Conservation (phyloP, 129 eudicot species). For the Helichrysum umbraculigerum region DNA sequence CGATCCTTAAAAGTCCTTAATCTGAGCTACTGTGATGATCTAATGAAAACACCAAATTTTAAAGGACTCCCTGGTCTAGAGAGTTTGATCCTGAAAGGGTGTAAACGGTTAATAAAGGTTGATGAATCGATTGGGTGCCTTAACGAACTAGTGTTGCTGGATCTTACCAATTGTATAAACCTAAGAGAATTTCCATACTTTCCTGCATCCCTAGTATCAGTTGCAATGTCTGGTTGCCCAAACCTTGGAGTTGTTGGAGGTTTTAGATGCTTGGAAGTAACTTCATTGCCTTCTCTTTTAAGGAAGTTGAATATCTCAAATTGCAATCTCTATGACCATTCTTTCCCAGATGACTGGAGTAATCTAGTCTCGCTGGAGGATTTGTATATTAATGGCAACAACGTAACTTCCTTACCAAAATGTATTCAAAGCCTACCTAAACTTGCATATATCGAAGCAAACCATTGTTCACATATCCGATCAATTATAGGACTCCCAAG, state of each 20-base stretch:
- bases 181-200: constrained; percentile 5
- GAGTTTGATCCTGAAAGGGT: background rate
- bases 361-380: background rate
- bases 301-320: background rate
- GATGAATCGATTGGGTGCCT: constrained; percentile 1
- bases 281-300: background rate
- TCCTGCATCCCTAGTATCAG: constrained; percentile 10
- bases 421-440: constrained; percentile 22
- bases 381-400: background rate
- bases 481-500: constrained; percentile 2
- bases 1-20: constrained; percentile 15
- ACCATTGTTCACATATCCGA: background rate
- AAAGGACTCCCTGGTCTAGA: constrained; percentile 15
- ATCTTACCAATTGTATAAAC: constrained; percentile 8
- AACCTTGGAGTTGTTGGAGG: constrained; percentile 11
- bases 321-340: background rate
- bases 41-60: constrained; percentile 21
- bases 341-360: constrained; percentile 26
- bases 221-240: constrained; percentile 14
- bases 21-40: constrained; percentile 21
- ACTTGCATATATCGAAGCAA: background rate
- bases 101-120: constrained; percentile 2
- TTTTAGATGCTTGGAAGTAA: background rate
- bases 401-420: background rate
- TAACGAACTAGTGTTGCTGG: background rate